Percentiles rank a stretch among this genome's conserved stretches.
phyloP scores from a whole-genome alignment of 495 filamentous ascomycete genomes.

The Penicillium crystallinum region DNA sequence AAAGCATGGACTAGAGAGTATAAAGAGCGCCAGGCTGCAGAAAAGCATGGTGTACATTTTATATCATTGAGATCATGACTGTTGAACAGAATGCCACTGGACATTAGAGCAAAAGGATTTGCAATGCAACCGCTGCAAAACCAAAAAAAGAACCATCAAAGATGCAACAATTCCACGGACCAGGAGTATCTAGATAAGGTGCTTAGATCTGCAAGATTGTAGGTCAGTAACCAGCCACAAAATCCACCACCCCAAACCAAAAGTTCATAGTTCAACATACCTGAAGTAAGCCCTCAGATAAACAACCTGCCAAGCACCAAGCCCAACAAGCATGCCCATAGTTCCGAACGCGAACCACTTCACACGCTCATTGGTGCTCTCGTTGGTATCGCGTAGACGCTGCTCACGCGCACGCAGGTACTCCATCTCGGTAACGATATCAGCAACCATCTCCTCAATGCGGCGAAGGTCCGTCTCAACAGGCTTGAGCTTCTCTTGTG shows the following conservation, averaged over 20 bases:
- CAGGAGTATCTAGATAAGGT: conserved; percentile 60
- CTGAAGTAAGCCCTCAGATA: conserved; percentile 97
- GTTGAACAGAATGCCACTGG: conserved; percentile 34
- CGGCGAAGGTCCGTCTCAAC: conserved; percentile 92
- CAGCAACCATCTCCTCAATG: conserved; percentile 79
- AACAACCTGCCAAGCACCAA: conserved; percentile 96
- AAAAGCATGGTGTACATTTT: conserved; percentile 27
- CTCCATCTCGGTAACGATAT: conserved; percentile 84
- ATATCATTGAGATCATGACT: conserved; percentile 40
- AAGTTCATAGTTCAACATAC: conserved; percentile 42
- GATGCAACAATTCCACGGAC: conserved; percentile 9
- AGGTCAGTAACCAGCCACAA: background rate
- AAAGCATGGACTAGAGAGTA: background rate
- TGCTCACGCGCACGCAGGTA: conserved; percentile 89
- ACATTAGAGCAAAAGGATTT: conserved; percentile 24
- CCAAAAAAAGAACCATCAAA: conserved; percentile 11
- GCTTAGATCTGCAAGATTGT: conserved; percentile 59
- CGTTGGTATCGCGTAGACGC: conserved; percentile 95
- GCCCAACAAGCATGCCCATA: conserved; percentile 83
- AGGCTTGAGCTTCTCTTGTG: conserved; percentile 95
- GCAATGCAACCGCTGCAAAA: conserved; percentile 24
- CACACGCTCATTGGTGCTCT: conserved; percentile 97
- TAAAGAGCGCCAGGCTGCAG: conserved; percentile 9
- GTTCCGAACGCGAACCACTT: conserved; percentile 98
- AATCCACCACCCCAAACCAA: background rate